Conservation (phyloP, 164 flowering plant genomes). For the Tinospora cordifolia region DNA sequence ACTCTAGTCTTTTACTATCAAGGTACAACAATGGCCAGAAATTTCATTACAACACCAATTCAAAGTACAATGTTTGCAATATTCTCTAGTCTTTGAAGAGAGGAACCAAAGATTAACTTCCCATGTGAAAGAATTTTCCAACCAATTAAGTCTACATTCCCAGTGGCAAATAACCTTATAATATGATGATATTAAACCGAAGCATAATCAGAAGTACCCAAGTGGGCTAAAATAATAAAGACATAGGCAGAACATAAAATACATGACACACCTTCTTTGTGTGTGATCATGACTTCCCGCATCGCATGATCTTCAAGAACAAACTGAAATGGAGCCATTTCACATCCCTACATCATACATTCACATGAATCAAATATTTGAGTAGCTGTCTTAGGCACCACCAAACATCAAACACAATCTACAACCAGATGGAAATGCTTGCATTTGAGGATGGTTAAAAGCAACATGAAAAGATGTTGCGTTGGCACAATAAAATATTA, state of each 20-base stretch:
- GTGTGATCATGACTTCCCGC: background rate
- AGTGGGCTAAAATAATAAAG: too few species aligned
- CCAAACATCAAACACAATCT: background rate
- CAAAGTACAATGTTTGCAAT: too few species aligned
- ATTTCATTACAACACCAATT: background rate
- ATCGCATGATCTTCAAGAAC: background rate
- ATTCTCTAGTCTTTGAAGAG: too few species aligned
- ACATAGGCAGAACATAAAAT: too few species aligned
- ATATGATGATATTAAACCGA: too few species aligned
- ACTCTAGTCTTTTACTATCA: background rate
- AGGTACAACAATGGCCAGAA: background rate
- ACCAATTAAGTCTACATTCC: too few species aligned
- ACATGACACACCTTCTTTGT: too few species aligned
- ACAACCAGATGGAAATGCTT: background rate
- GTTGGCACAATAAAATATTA: background rate
- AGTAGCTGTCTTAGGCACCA: background rate
- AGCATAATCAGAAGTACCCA: too few species aligned
- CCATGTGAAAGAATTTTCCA: too few species aligned
- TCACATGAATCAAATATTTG: slow-evolving; percentile 6
- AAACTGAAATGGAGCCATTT: background rate
- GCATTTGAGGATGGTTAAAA: background rate
- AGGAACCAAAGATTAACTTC: too few species aligned
- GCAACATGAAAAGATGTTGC: background rate
- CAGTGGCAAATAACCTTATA: too few species aligned
- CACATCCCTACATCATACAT: background rate